These are phyloP conservation scores for Candida easanensis DNA, from an alignment of 805 yeast species.

Conservation along the genomic window DNA sequence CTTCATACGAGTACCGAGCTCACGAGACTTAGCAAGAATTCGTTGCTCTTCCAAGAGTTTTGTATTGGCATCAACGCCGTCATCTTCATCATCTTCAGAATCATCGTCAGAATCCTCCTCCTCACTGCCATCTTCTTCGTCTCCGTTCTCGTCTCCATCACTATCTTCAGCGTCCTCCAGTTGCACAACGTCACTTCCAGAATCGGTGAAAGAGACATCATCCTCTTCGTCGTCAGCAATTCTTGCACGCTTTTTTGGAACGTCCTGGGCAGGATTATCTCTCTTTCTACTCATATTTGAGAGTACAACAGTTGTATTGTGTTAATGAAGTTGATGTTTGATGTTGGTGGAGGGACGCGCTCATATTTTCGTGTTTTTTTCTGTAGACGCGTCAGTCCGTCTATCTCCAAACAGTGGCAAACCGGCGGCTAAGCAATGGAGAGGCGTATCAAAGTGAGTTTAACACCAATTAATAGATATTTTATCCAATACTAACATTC, in stretches of 20 bases:
- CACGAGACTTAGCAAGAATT: conserved; percentile 32
- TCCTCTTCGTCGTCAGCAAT: conserved; percentile 5
- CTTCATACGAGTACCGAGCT: conserved; percentile 27
- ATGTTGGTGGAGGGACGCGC: neutral
- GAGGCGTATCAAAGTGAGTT: conserved; percentile 2
- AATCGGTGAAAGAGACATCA: neutral
- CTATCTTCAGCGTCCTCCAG: conserved; percentile 14
- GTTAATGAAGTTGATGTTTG: neutral
- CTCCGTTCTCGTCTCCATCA: conserved; percentile 9
- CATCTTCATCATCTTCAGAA: neutral
- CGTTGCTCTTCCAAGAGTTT: conserved; percentile 24
- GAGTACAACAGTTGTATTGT: too few species aligned
- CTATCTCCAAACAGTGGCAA: neutral
- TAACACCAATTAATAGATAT: neutral
- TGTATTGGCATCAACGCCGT: conserved; percentile 1
- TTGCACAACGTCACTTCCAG: conserved; percentile 9
- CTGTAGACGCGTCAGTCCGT: neutral
- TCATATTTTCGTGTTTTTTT: neutral
- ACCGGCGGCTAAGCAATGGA: neutral
- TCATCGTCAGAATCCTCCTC: neutral
- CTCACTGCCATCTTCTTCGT: conserved; percentile 4
- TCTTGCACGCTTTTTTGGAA: conserved; percentile 5
- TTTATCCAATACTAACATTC: neutral
- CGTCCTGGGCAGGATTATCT: neutral
- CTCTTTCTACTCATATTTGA: conserved; percentile 1